These are phyloP conservation scores for Porphyra umbilicalis DNA, from an alignment of 31 red algal species.

Conservation along the genomic window DNA sequence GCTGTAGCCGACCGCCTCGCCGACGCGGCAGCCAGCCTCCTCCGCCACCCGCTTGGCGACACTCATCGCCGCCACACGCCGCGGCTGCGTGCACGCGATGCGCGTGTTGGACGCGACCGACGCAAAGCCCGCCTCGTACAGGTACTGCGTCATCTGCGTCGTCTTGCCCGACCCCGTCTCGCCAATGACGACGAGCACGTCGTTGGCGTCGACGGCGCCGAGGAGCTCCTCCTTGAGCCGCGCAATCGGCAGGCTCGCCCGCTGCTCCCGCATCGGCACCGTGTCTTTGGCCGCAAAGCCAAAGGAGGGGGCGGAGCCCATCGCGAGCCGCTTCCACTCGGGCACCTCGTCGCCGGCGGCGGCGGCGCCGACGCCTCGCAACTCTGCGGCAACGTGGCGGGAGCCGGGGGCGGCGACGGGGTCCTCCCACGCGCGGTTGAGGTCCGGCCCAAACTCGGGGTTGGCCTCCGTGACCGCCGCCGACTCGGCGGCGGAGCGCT, in stretches of 20 bases:
- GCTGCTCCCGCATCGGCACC: conserved; percentile 77
- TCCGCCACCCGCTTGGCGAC: conserved; percentile 94
- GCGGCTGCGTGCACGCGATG: conserved; percentile 92
- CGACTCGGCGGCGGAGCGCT: conserved; percentile 59
- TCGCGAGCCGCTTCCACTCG: conserved; percentile 78
- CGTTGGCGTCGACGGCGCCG: conserved; percentile 59
- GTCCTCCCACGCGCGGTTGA: conserved; percentile 88
- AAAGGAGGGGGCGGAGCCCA: conserved; percentile 81
- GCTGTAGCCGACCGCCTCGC: conserved; percentile 88
- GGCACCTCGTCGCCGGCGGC: conserved; percentile 56
- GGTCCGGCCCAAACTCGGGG: conserved; percentile 14
- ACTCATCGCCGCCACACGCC: conserved; percentile 91
- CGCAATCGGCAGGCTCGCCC: conserved; percentile 71
- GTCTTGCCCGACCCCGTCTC: conserved; percentile 98
- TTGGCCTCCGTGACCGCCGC: conserved; percentile 25
- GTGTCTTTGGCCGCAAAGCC: conserved; percentile 55
- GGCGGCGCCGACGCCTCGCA: conserved; percentile 29
- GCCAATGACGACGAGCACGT: conserved; percentile 87
- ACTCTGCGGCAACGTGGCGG: conserved; percentile 52
- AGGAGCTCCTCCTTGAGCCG: conserved; percentile 68
- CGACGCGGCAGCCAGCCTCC: conserved; percentile 72
- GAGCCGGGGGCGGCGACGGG: conserved; percentile 44
- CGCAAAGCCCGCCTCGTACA: conserved; percentile 67
- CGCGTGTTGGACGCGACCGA: conserved; percentile 14
- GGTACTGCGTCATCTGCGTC: conserved; percentile 92